These are phyloP conservation scores for Glonium stellatum DNA, from an alignment of 495 filamentous ascomycete species.

Conservation along the genomic window DNA sequence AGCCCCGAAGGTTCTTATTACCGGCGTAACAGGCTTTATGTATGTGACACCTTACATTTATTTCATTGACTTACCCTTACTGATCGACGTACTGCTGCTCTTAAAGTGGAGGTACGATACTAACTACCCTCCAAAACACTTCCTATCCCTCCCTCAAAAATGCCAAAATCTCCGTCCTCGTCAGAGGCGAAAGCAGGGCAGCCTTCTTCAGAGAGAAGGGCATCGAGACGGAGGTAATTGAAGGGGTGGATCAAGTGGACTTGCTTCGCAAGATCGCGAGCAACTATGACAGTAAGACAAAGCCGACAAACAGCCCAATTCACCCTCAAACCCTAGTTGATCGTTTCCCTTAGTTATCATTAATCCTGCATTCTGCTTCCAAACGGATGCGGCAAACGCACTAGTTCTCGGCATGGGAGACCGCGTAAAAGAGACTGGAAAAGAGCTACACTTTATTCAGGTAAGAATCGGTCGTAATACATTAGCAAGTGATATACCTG, in stretches of 20 bases:
- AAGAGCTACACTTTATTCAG: conserved; percentile 4
- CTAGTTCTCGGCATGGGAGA: conserved; percentile 6
- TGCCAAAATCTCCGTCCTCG: background rate
- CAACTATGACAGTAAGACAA: background rate
- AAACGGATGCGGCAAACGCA: background rate
- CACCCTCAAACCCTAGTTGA: background rate
- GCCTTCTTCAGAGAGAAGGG: background rate
- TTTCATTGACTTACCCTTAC: background rate
- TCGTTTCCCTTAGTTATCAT: conserved; percentile 1
- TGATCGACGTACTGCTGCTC: background rate
- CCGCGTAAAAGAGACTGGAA: background rate
- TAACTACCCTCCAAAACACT: background rate
- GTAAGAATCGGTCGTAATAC: background rate
- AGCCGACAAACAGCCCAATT: background rate
- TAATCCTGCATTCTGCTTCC: background rate
- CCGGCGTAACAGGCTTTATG: background rate
- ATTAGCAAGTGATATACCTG: conserved; percentile 32
- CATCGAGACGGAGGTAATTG: background rate
- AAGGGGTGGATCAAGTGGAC: background rate
- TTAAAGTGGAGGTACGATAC: background rate
- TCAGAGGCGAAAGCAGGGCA: background rate
- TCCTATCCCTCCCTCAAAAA: background rate
- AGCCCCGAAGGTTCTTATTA: background rate
- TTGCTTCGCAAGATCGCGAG: background rate
- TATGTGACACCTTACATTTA: background rate